Base-by-base conservation (phyloP, 169 alveolate species). In the Hammondia hammondi region DNA sequence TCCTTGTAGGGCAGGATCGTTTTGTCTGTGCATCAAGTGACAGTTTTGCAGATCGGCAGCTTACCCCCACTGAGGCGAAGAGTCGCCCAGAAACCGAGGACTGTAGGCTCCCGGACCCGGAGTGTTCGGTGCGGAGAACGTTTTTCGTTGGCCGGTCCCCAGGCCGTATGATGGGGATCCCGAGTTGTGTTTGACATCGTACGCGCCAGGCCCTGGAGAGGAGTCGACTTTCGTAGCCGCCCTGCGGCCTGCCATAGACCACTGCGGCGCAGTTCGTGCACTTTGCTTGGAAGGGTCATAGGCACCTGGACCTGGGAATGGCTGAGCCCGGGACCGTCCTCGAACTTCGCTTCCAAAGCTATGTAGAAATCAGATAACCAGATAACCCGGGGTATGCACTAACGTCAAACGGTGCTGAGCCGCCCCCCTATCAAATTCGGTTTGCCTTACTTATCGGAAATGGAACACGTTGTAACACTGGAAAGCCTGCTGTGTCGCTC, bases 31-130 rank as follows among this genome's bases (percentile, higher is more conserved):
- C 5, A 27, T 67, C 77, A 1, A 17, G 77, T 67, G 77, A 17
- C 77, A 27, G 10, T 67, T 17, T 21, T 67, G 27, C 77, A 67
- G 77, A 27, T 57, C 7, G 6, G 77, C 12, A 67, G n/a, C 93
- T 29, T 57, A 90, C 94, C 88, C 82, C 94, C 94, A 90, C 71
- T 90, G 88, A 67, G 94, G 94, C 24, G 94, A 24, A 14, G 57
- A 81, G 37, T n/a, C 61, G 45, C 94, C 94, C 35, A 90, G n/a
- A 39, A 27, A 43, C 35, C 45, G 39, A n/a, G 94, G 88, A 32
- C 72, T 57, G 88, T 90, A 90, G 48, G 94, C 52, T 37, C 94
- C 94, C 17, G 94, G 94, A 4, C 94, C 94, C 7, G 94, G 94
- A 67, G 89, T 35, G 48, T 17, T 45, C 14, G 94, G 88, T n/a